Percentiles rank a stretch among this genome's conserved stretches.
phyloP scores from a whole-genome alignment of 345 rosid species.

The Bruguiera gymnorhiza region DNA sequence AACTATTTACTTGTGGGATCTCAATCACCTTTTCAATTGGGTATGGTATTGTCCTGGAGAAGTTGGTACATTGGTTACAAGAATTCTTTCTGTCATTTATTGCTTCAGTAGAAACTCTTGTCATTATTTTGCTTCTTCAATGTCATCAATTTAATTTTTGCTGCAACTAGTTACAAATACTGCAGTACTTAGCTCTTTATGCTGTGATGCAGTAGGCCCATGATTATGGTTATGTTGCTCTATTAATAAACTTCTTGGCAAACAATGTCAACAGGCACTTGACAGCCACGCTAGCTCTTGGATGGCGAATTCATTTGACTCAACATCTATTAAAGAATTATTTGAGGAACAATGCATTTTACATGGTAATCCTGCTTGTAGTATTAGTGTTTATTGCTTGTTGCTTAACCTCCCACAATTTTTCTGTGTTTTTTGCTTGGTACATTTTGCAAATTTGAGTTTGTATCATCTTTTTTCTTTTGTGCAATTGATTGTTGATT shows the following conservation, averaged over 20 bases:
- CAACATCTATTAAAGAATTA: slow-evolving; percentile 82
- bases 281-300: slow-evolving; percentile 81
- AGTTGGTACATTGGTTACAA: too few relatives aligned
- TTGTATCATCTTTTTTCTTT: not conserved
- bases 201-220: not conserved
- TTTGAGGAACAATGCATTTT: slow-evolving; percentile 89
- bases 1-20: too few relatives aligned
- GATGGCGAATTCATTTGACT: slow-evolving; percentile 94
- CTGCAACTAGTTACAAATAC: not conserved
- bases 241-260: not conserved
- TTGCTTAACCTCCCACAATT: slow-evolving; percentile 8
- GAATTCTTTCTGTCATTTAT: too few relatives aligned
- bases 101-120: not conserved
- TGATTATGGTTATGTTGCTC: not conserved
- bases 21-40: too few relatives aligned
- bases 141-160: not conserved
- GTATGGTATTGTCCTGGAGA: too few relatives aligned
- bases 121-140: not conserved
- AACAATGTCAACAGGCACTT: slow-evolving; percentile 54
- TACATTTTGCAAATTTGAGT: slow-evolving; percentile 4
- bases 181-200: not conserved
- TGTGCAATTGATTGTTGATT: not conserved
- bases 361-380: slow-evolving; percentile 55
- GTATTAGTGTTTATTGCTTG: not conserved
- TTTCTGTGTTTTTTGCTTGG: slow-evolving; percentile 6